Base-by-base conservation (phyloP, 2,329 filamentous ascomycete species). In the Pyricularia pennisetigena region DNA sequence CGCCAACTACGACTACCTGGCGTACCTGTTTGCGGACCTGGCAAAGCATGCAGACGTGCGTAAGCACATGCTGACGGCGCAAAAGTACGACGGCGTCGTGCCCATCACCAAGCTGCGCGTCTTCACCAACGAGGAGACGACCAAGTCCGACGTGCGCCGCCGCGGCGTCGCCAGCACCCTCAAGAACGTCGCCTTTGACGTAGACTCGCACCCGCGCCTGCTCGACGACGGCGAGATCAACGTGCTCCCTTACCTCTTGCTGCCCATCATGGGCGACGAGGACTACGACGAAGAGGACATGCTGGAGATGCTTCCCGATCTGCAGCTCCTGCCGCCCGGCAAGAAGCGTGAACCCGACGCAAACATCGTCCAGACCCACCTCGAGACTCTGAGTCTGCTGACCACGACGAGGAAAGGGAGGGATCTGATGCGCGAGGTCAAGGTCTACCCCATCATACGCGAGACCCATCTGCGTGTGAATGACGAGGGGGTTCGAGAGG, bases 111-210 rank as follows among this genome's bases (percentile, higher is more conserved):
- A 98, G 82, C 83, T 99, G 70, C 91, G 90, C 70, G 94, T 98
- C 69, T 98, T 98, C 78, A 98, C 95, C 0, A 93, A 97, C 78
- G 93, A 97, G 80, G 83, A 86, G 73, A 62, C 59, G 10, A 62
- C 59, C 9, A 96, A 92, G 2, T 67, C 66, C 5, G 85, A 90
- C 30, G 88, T 97, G 68, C 87, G 95, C 69, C 85, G 95, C 68
- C 92, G 93, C 74, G 95, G 95, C n/a, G 94, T 97, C n/a, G 94
- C 94, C 8, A 93, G 90, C 70, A 95, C 93, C 10, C 93, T 99
- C 76, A 98, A 98, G 79, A 99, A 99, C 75, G 88, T 92, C 32
- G 88, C 92, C 7, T 98, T 99, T 75, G 91, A 96, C 74, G 79
- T 94, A 6, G 79, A 86, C 3, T 85, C 90, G 0, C 94, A 98